Evolutionary conservation across 1,139 yeast genomes (phyloP).

Genomic region (Scheffersomyces illinoinensis): DNA sequence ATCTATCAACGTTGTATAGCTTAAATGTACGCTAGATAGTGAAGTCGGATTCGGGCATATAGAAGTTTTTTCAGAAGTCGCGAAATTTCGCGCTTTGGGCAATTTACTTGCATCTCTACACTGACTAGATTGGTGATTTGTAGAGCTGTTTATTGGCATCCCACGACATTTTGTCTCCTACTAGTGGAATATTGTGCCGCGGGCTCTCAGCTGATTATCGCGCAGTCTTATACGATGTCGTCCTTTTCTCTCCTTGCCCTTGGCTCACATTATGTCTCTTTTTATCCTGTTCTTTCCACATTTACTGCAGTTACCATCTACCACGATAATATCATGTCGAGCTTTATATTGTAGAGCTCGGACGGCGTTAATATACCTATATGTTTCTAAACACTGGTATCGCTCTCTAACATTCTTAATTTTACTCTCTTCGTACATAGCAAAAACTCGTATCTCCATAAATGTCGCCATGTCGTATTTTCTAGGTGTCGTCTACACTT

Average conservation of each 20-base stretch:
- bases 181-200: background rate
- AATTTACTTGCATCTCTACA: background rate
- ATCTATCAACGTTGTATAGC: background rate
- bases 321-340: background rate
- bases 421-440: background rate
- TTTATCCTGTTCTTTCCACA: background rate
- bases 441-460: background rate
- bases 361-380: background rate
- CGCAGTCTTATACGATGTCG: background rate
- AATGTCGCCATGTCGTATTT: background rate
- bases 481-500: background rate
- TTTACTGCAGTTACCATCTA: background rate
- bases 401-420: too few species aligned
- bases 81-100: background rate
- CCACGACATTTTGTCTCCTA: background rate
- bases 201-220: background rate
- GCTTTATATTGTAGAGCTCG: background rate
- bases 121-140: background rate
- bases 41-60: background rate
- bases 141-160: background rate
- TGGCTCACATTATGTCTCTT: background rate
- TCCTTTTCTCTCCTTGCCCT: background rate
- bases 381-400: too few species aligned
- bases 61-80: background rate
- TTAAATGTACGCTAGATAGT: background rate